These are phyloP conservation scores for Aspergillus terreus DNA, from an alignment of 2,329 filamentous ascomycete species.

Conservation along the genomic window DNA sequence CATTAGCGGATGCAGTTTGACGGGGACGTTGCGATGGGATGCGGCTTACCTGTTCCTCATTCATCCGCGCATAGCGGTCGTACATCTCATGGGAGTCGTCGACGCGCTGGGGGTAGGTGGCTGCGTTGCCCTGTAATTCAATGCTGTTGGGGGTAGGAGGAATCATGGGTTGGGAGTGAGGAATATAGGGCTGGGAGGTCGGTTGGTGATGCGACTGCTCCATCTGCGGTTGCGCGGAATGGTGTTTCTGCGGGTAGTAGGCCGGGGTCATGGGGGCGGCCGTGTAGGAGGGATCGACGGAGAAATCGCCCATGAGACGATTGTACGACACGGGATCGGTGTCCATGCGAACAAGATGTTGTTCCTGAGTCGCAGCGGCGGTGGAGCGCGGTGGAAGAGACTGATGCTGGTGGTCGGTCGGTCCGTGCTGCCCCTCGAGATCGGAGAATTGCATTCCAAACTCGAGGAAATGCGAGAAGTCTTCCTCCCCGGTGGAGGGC, in stretches of 20 bases:
- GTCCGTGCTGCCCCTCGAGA: constrained; percentile 34
- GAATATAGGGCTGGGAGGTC: constrained; percentile 25
- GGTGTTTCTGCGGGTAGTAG: constrained; percentile 31
- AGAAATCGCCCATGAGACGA: constrained; percentile 33
- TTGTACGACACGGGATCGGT: constrained; percentile 25
- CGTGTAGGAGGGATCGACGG: constrained; percentile 33
- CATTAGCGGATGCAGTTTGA: constrained; percentile 13
- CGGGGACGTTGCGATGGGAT: background rate
- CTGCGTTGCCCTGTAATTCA: constrained; percentile 44
- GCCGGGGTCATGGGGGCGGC: constrained; percentile 29
- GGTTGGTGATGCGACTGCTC: constrained; percentile 24
- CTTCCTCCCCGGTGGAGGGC: constrained; percentile 39
- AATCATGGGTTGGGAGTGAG: constrained; percentile 33
- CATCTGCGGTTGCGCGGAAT: constrained; percentile 23
- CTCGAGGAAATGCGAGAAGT: constrained; percentile 49
- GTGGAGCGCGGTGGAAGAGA: constrained; percentile 32
- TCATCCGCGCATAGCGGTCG: constrained; percentile 41
- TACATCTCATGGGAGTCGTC: constrained; percentile 42
- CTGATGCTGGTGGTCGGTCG: constrained; percentile 31
- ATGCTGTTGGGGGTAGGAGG: constrained; percentile 49
- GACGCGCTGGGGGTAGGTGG: constrained; percentile 38
- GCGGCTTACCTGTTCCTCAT: constrained; percentile 41
- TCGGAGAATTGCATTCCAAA: constrained; percentile 46
- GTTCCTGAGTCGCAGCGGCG: constrained; percentile 19
- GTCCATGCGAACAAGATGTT: constrained; percentile 24